phyloP scores from a whole-genome alignment of 2,329 filamentous ascomycete species.

The Botrytis aclada region DNA sequence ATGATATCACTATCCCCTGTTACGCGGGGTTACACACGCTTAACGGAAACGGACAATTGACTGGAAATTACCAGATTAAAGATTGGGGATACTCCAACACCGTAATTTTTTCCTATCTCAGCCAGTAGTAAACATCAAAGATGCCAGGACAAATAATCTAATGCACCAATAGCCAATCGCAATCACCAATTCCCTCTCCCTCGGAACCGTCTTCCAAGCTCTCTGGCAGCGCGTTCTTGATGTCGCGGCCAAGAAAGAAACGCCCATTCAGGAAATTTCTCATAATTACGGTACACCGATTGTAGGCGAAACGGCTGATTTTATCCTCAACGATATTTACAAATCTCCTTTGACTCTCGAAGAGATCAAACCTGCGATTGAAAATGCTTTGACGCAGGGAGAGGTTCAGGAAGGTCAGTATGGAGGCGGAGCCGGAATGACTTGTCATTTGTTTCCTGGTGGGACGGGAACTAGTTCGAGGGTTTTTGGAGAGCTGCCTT shows the following conservation, averaged over 20 bases:
- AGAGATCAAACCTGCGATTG: constrained; percentile 54
- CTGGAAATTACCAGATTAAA: constrained; percentile 33
- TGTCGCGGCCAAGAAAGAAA: constrained; percentile 18
- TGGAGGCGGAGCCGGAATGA: constrained; percentile 67
- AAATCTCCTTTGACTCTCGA: constrained; percentile 53
- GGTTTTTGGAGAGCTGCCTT: constrained; percentile 45
- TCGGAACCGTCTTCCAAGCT: constrained; percentile 38
- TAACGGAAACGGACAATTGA: constrained; percentile 37
- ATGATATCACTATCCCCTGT: constrained; percentile 33
- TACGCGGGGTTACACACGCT: constrained; percentile 35
- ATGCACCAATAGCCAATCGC: constrained; percentile 32
- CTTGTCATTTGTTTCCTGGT: constrained; percentile 64
- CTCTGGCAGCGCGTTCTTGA: constrained; percentile 34
- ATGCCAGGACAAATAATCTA: neutral
- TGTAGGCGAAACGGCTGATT: constrained; percentile 62
- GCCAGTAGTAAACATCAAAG: no score
- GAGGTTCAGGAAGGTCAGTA: constrained; percentile 58
- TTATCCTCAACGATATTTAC: constrained; percentile 55
- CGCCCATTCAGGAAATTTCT: constrained; percentile 25
- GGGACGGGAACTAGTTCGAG: constrained; percentile 63
- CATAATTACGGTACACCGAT: constrained; percentile 46
- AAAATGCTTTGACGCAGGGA: constrained; percentile 46
- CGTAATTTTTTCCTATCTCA: constrained; percentile 6
- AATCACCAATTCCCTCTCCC: constrained; percentile 41
- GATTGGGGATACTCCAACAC: constrained; percentile 37